Evolutionary conservation across 2,329 filamentous ascomycete species (phyloP).

Genomic region (Ophiosphaerella korrae): DNA sequence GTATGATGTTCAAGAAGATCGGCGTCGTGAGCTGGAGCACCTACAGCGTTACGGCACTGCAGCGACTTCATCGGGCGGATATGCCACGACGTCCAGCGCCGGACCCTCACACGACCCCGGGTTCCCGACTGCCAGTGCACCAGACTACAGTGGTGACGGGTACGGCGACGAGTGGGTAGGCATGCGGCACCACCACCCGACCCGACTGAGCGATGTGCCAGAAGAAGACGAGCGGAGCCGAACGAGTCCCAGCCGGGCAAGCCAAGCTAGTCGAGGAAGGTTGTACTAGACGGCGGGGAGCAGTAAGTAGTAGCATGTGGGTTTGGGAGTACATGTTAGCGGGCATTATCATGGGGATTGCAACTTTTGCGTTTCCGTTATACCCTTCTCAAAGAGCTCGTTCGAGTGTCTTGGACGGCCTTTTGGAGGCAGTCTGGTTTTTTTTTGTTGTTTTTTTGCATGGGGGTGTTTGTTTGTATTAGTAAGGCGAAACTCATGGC

Average conservation of each 20-base stretch:
- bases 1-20: conserved; percentile 59
- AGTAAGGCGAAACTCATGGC: too few species aligned
- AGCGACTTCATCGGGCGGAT: conserved; percentile 33
- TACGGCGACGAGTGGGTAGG: conserved; percentile 47
- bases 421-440: too few species aligned
- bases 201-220: conserved; percentile 47
- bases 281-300: conserved; percentile 16
- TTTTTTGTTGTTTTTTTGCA: too few species aligned
- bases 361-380: too few species aligned
- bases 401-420: too few species aligned
- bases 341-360: too few species aligned
- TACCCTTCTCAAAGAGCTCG: too few species aligned
- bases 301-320: too few species aligned
- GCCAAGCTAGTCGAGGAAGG: conserved; percentile 39
- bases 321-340: too few species aligned
- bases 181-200: conserved; percentile 48
- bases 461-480: too few species aligned
- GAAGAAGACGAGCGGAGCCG: conserved; percentile 48
- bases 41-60: conserved; percentile 52
- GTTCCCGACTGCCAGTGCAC: conserved; percentile 23
- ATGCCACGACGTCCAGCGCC: conserved; percentile 33
- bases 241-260: conserved; percentile 45
- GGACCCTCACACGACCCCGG: conserved; percentile 25
- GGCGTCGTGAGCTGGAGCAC: conserved; percentile 55
- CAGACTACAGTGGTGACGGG: conserved; percentile 46